Evolutionary conservation across 495 filamentous ascomycete species (phyloP).

Genomic region (Durotheca rogersii): DNA sequence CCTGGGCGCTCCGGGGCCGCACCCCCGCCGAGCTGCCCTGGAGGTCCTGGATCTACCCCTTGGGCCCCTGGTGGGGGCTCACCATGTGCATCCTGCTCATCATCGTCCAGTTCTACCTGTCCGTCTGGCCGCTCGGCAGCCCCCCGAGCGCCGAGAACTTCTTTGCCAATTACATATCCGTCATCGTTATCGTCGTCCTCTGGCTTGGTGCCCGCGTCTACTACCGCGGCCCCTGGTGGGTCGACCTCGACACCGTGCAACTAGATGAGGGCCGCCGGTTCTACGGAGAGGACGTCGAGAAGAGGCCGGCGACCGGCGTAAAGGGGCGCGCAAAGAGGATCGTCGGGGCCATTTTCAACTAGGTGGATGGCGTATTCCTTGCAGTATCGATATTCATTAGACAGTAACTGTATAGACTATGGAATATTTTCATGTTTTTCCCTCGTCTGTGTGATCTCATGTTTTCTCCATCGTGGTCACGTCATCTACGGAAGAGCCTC

Average conservation of each 20-base stretch:
- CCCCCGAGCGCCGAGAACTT: slow-evolving; percentile 48
- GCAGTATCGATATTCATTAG: too few relatives aligned
- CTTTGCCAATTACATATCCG: slow-evolving; percentile 61
- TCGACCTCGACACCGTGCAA: slow-evolving; percentile 54
- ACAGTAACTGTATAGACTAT: too few relatives aligned
- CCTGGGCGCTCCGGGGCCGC: slow-evolving; percentile 50
- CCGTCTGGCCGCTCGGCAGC: slow-evolving; percentile 56
- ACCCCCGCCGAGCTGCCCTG: slow-evolving; percentile 43
- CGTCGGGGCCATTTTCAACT: slow-evolving; percentile 15
- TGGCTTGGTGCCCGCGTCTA: slow-evolving; percentile 38
- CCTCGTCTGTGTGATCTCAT: too few relatives aligned
- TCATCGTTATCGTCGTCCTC: slow-evolving; percentile 51
- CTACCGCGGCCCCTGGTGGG: slow-evolving; percentile 59
- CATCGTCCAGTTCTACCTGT: slow-evolving; percentile 51
- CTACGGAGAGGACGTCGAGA: slow-evolving; percentile 43
- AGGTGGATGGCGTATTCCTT: not conserved
- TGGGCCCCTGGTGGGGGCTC: slow-evolving; percentile 58
- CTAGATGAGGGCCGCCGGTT: slow-evolving; percentile 49
- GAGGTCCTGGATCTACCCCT: slow-evolving; percentile 52
- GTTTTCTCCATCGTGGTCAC: too few relatives aligned
- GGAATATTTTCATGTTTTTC: too few relatives aligned
- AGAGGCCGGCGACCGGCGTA: slow-evolving; percentile 11
- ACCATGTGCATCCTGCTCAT: slow-evolving; percentile 56
- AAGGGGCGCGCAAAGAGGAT: slow-evolving; percentile 15
- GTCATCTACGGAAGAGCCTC: too few relatives aligned